Percentiles rank a stretch among this genome's conserved stretches.
Conservation (phyloP, 1,284 basidiomycete genomes). For the Naganishia albida region DNA sequence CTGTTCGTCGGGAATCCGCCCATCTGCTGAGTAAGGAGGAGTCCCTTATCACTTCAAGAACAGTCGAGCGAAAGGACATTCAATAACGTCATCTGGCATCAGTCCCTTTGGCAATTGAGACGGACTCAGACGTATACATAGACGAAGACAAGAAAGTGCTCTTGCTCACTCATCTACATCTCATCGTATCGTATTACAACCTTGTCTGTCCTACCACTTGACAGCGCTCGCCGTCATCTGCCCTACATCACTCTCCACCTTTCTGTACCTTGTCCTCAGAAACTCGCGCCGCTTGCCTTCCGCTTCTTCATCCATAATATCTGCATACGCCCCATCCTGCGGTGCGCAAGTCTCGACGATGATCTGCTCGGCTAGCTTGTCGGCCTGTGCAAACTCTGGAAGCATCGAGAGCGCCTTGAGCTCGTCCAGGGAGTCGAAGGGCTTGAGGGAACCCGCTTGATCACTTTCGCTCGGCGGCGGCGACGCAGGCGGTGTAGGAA, state of each 20-base stretch:
- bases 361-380: constrained; percentile 57
- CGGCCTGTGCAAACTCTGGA: constrained; percentile 45
- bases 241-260: constrained; percentile 82
- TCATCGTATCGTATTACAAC: neutral
- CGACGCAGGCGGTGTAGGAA: constrained; percentile 61
- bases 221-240: constrained; percentile 66
- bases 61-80: too few species aligned
- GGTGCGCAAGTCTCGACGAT: constrained; percentile 55
- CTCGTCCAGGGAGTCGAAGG: constrained; percentile 14
- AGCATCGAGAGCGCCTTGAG: constrained; percentile 13
- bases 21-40: too few species aligned
- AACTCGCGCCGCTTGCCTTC: constrained; percentile 56
- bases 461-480: constrained; percentile 40
- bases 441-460: constrained; percentile 16
- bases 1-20: too few species aligned
- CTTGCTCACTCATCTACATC: neutral
- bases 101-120: neutral
- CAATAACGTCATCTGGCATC: neutral
- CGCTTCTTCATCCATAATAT: constrained; percentile 55
- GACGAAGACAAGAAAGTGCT: too few species aligned
- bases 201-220: constrained; percentile 66
- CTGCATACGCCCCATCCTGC: constrained; percentile 35
- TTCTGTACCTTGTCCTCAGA: constrained; percentile 80
- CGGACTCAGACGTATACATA: neutral
- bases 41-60: too few species aligned